These are phyloP conservation scores for Thielaviopsis populi DNA, from an alignment of 2,329 filamentous ascomycete genomes.

Conservation along the genomic window DNA sequence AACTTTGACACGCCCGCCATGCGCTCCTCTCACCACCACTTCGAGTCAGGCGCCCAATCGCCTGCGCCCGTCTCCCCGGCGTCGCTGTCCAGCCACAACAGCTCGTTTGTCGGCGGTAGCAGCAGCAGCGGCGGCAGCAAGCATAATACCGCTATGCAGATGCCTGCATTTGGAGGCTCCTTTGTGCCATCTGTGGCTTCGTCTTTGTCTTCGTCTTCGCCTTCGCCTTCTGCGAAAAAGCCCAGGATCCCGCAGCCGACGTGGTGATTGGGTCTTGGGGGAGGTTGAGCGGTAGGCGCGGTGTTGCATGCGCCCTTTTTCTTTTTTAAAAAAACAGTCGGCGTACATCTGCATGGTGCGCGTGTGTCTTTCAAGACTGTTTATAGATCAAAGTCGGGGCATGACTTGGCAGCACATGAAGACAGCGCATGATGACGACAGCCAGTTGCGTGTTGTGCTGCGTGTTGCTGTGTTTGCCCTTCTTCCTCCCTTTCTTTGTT, in stretches of 20 bases:
- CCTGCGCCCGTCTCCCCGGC: slow-evolving; percentile 1
- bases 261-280: slow-evolving; percentile 4
- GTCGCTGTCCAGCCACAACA: background rate
- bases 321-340: background rate
- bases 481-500: background rate
- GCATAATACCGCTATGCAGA: slow-evolving; percentile 10
- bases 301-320: background rate
- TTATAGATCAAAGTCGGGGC: background rate
- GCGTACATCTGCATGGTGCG: background rate
- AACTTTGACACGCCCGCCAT: background rate
- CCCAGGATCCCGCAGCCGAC: background rate
- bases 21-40: slow-evolving; percentile 7
- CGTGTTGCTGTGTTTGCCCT: background rate
- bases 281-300: no score
- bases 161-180: slow-evolving; percentile 14
- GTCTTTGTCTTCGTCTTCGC: no score
- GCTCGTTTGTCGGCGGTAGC: background rate
- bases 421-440: background rate
- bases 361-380: background rate
- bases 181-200: background rate
- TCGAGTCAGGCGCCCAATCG: slow-evolving; percentile 2
- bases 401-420: background rate
- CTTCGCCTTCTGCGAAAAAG: background rate
- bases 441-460: background rate
- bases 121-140: background rate